These are phyloP conservation scores for Oryza rufipogon DNA, from an alignment of 176 grass and related monocot genomes.

Conservation along the genomic window DNA sequence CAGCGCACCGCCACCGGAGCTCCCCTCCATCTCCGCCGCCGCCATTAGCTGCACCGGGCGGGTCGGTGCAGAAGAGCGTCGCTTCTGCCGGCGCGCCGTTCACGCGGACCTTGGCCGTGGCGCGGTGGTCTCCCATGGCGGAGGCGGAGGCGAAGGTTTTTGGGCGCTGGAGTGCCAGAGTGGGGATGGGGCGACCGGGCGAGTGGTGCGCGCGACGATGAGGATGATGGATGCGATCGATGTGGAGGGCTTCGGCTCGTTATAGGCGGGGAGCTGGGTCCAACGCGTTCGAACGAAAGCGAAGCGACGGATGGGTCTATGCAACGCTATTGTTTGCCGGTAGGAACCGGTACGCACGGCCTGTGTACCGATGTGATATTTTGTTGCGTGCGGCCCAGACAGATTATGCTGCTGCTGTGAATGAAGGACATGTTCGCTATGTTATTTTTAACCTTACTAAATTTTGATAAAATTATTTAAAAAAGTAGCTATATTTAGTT, in stretches of 20 bases:
- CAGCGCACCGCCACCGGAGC: constrained; percentile 51
- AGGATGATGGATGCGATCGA: neutral
- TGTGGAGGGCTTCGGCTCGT: neutral
- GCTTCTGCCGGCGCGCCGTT: constrained; percentile 54
- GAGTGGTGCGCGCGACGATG: constrained; percentile 5
- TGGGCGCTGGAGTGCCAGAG: neutral
- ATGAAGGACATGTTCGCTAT: too few species aligned
- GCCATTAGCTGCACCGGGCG: neutral
- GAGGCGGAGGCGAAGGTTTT: constrained; percentile 21
- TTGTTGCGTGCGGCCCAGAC: neutral
- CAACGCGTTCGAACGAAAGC: neutral
- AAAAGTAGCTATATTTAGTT: too few species aligned
- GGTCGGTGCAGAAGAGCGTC: constrained; percentile 6
- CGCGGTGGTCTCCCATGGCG: constrained; percentile 21
- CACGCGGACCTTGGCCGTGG: constrained; percentile 40
- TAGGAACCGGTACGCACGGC: too few species aligned
- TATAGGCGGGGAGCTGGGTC: neutral
- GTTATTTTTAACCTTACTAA: too few species aligned
- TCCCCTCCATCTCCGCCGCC: neutral
- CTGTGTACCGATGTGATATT: neutral
- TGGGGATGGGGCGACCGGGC: neutral
- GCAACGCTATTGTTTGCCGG: too few species aligned
- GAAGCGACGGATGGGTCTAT: neutral
- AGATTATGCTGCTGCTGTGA: neutral
- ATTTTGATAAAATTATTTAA: too few species aligned